Conservation (phyloP, 148 eudicot genomes). For the Fagopyrum tataricum region DNA sequence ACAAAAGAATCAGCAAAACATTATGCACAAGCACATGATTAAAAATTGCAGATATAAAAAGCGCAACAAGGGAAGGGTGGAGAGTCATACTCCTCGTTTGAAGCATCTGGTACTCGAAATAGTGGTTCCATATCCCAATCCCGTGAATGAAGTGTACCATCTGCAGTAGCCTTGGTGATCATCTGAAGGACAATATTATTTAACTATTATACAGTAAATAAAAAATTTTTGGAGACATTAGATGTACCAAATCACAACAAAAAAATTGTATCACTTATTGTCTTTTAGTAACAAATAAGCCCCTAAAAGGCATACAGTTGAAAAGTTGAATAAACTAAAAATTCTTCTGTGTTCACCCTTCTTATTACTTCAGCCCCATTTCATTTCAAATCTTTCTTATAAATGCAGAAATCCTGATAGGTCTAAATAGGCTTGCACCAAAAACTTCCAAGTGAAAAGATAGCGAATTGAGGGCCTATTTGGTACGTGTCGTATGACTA, state of each 20-base stretch:
- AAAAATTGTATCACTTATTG: background rate
- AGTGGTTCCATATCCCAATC: constrained; percentile 97
- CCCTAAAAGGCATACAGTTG: background rate
- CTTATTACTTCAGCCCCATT: background rate
- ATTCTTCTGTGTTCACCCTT: background rate
- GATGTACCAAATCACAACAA: background rate
- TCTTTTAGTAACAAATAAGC: background rate
- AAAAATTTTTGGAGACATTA: background rate
- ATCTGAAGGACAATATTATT: constrained; percentile 34
- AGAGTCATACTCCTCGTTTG: constrained; percentile 51
- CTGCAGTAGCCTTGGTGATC: constrained; percentile 78
- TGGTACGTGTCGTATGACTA: no score
- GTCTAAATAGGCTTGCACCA: background rate
- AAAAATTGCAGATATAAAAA: background rate
- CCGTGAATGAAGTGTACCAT: constrained; percentile 67
- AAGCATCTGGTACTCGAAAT: constrained; percentile 56
- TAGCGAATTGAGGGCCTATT: background rate
- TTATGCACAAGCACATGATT: background rate
- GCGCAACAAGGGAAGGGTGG: background rate
- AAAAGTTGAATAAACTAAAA: background rate
- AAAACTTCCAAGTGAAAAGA: background rate
- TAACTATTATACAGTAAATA: background rate
- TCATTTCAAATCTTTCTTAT: background rate
- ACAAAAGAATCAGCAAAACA: background rate
- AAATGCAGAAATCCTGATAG: background rate